Percentiles rank a stretch among this genome's conserved stretches.
phyloP scores from a whole-genome alignment of 805 yeast species.

The Suhomyces kilbournensis region DNA sequence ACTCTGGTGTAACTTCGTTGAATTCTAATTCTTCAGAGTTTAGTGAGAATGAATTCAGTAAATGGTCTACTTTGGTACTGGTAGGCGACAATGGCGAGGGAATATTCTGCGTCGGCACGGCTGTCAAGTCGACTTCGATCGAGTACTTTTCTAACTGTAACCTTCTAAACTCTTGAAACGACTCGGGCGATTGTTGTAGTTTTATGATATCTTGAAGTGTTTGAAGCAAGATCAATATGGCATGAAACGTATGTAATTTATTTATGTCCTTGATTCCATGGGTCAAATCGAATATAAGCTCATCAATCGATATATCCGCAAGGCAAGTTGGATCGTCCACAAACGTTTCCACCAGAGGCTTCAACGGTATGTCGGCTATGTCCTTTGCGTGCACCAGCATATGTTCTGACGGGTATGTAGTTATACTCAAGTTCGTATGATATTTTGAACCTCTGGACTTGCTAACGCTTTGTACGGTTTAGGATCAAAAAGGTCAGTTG shows the following conservation, averaged over 20 bases:
- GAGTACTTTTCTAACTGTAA: slow-evolving; percentile 21
- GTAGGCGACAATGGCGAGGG: slow-evolving; percentile 23
- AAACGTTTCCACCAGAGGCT: slow-evolving; percentile 38
- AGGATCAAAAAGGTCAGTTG: neutral
- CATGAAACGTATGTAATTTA: slow-evolving; percentile 33
- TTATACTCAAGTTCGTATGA: neutral
- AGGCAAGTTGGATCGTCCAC: slow-evolving; percentile 36
- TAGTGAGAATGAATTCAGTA: neutral
- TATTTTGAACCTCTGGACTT: neutral
- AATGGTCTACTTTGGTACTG: slow-evolving; percentile 10
- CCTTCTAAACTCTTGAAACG: slow-evolving; percentile 22
- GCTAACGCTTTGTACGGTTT: neutral
- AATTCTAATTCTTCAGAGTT: neutral
- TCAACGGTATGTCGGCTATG: slow-evolving; percentile 32
- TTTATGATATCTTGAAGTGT: slow-evolving; percentile 32
- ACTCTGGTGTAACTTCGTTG: slow-evolving; percentile 18
- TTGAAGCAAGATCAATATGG: slow-evolving; percentile 27
- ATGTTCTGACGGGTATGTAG: neutral
- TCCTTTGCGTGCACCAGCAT: slow-evolving; percentile 1
- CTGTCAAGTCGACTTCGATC: neutral
- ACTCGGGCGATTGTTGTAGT: slow-evolving; percentile 23
- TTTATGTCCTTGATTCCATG: slow-evolving; percentile 32
- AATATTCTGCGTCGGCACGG: slow-evolving; percentile 1
- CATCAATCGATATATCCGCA: slow-evolving; percentile 32
- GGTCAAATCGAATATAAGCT: slow-evolving; percentile 32